Percentiles rank a stretch among this genome's conserved stretches.
Conservation (phyloP, 331 rosid species). For the Phaseolus coccineus region DNA sequence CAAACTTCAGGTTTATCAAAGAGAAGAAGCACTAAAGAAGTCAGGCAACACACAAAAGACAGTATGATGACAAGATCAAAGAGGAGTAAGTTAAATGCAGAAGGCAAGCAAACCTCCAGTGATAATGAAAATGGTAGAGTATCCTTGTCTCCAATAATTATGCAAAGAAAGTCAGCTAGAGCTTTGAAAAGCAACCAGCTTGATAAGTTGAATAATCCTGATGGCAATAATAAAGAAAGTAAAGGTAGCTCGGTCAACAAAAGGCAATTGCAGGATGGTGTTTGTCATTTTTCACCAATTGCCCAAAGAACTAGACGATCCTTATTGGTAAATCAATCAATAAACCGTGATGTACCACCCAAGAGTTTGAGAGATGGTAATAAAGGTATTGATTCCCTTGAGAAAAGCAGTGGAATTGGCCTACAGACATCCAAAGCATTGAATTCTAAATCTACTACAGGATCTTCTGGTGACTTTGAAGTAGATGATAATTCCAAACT, state of each 20-base stretch:
- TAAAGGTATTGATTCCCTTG: conserved; percentile 37
- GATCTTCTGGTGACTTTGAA: conserved; percentile 40
- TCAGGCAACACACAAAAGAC: conserved; percentile 42
- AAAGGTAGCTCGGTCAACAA: conserved; percentile 27
- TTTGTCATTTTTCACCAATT: conserved; percentile 54
- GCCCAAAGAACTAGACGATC: conserved; percentile 77
- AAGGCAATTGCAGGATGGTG: conserved; percentile 46
- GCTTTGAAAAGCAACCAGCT: conserved; percentile 40
- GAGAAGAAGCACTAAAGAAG: conserved; percentile 42
- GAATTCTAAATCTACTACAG: conserved; percentile 48
- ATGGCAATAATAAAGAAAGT: conserved; percentile 27
- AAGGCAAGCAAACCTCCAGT: conserved; percentile 34
- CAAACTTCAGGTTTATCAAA: conserved; percentile 48
- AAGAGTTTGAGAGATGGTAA: conserved; percentile 45
- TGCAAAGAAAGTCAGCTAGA: conserved; percentile 42
- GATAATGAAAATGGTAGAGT: conserved; percentile 41
- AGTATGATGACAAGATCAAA: conserved; percentile 39
- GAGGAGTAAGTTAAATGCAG: conserved; percentile 48
- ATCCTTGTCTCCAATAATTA: conserved; percentile 24
- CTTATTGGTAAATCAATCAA: conserved; percentile 44
- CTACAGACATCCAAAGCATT: conserved; percentile 40
- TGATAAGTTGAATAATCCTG: conserved; percentile 38
- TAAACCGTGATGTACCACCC: conserved; percentile 41
- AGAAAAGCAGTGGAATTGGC: conserved; percentile 43
- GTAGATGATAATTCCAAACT: conserved; percentile 40